A percentile compares a stretch with the other conserved stretches of the same genome.
Evolutionary conservation across 805 yeast genomes (phyloP).

Genomic region (Candida railenensis): DNA sequence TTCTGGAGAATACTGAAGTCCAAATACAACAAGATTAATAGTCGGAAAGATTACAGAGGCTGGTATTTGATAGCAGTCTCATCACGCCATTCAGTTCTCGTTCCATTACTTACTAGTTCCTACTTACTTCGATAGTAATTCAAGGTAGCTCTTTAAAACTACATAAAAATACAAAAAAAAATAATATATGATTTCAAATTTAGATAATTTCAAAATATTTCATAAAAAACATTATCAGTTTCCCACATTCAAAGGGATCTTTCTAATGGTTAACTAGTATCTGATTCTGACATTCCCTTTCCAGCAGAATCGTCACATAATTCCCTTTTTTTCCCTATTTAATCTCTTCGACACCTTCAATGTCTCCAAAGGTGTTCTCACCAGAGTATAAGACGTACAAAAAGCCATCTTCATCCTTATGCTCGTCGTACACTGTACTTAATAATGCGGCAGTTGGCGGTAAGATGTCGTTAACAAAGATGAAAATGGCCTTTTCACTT

Average conservation of each 20-base stretch:
- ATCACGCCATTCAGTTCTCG: no score
- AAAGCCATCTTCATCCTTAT: conserved; percentile 97
- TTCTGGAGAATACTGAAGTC: conserved; percentile 2
- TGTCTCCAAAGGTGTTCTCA: conserved; percentile 89
- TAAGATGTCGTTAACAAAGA: conserved; percentile 92
- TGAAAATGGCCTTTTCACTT: conserved; percentile 96
- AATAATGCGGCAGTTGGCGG: conserved; percentile 98
- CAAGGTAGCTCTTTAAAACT: neutral
- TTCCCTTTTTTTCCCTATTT: neutral
- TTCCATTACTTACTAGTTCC: no score
- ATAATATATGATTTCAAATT: neutral
- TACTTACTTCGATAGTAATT: neutral
- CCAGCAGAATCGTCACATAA: neutral
- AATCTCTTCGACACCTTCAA: conserved; percentile 1
- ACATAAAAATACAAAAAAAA: neutral
- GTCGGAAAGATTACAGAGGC: no score
- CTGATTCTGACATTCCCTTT: neutral
- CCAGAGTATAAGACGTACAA: conserved; percentile 95
- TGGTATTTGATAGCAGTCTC: no score
- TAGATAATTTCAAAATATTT: neutral
- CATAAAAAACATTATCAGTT: neutral
- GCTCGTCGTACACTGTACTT: conserved; percentile 94
- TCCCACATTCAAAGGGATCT: neutral
- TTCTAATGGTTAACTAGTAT: neutral
- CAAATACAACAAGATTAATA: neutral